These are phyloP conservation scores for Fusarium pininemorale DNA, from an alignment of 2,329 filamentous ascomycete genomes.

Conservation along the genomic window DNA sequence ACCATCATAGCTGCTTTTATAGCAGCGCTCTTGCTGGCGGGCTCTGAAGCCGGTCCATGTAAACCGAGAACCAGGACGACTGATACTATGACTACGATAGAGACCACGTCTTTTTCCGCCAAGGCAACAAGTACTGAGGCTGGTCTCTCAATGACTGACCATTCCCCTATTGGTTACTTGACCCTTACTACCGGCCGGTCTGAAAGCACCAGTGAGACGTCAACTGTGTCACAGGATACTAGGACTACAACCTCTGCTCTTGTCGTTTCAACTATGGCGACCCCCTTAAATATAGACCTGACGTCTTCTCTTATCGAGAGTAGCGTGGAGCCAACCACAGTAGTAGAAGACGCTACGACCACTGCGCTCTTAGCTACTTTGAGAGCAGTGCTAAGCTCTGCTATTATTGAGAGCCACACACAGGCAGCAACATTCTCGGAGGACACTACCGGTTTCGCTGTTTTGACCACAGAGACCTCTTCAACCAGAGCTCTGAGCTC, in stretches of 20 bases:
- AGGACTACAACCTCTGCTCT: neutral
- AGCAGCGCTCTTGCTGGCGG: accelerated
- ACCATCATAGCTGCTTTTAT: neutral
- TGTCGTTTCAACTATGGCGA: too few relatives aligned
- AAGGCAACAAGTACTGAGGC: neutral
- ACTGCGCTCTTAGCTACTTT: too few relatives aligned
- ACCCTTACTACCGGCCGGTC: neutral
- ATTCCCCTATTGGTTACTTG: neutral
- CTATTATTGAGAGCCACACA: too few relatives aligned
- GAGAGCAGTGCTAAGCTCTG: too few relatives aligned
- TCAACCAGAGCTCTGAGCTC: too few relatives aligned
- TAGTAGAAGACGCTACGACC: neutral
- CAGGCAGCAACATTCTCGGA: too few relatives aligned
- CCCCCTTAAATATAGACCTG: neutral
- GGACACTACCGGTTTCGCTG: too few relatives aligned
- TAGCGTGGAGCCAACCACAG: neutral
- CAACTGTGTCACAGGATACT: accelerated
- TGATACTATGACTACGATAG: accelerated
- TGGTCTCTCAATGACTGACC: neutral
- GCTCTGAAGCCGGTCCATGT: neutral
- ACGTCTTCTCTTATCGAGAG: neutral
- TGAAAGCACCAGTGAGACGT: neutral
- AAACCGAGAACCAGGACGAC: neutral
- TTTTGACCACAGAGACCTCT: too few relatives aligned
- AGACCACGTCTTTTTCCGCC: accelerated